Percentiles rank a stretch among this genome's conserved stretches.
These are phyloP conservation scores for Psilocybe azurescens DNA, from an alignment of 768 basidiomycete species.

Conservation along the genomic window DNA sequence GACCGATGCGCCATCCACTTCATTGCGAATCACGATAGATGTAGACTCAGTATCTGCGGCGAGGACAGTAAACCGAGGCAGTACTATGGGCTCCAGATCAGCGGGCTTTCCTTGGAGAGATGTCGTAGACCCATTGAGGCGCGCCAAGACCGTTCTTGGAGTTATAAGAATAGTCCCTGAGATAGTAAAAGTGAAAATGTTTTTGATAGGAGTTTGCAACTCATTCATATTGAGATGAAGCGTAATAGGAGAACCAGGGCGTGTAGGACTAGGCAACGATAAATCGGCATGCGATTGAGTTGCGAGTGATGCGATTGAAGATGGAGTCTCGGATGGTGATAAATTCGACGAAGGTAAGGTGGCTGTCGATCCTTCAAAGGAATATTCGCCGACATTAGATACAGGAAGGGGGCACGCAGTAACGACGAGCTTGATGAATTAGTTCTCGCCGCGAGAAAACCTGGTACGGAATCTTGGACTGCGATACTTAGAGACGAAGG, in stretches of 20 bases:
- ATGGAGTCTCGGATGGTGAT: conserved; percentile 36
- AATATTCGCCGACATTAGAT: conserved; percentile 70
- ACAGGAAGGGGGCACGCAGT: conserved; percentile 73
- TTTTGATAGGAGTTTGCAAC: conserved; percentile 66
- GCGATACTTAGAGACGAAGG: conserved; percentile 23
- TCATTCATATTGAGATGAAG: conserved; percentile 85
- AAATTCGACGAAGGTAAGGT: conserved; percentile 38
- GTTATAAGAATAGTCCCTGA: conserved; percentile 68
- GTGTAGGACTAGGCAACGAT: conserved; percentile 29
- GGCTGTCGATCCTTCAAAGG: conserved; percentile 64
- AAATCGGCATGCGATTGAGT: conserved; percentile 32
- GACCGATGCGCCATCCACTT: conserved; percentile 50
- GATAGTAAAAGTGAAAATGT: conserved; percentile 68
- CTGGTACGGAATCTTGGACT: conserved; percentile 11
- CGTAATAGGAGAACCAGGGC: conserved; percentile 69
- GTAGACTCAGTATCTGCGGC: conserved; percentile 68
- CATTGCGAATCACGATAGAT: conserved; percentile 64
- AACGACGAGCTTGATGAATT: conserved; percentile 64
- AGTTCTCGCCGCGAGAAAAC: conserved; percentile 35
- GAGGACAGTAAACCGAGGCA: conserved; percentile 74
- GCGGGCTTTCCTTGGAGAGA: conserved; percentile 21
- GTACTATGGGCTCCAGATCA: conserved; percentile 51
- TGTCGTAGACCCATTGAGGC: conserved; percentile 28
- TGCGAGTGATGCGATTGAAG: conserved; percentile 57
- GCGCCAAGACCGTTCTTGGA: conserved; percentile 41